Evolutionary conservation across 2,329 filamentous ascomycete genomes (phyloP).

Genomic region (Aspergillus jensenii): DNA sequence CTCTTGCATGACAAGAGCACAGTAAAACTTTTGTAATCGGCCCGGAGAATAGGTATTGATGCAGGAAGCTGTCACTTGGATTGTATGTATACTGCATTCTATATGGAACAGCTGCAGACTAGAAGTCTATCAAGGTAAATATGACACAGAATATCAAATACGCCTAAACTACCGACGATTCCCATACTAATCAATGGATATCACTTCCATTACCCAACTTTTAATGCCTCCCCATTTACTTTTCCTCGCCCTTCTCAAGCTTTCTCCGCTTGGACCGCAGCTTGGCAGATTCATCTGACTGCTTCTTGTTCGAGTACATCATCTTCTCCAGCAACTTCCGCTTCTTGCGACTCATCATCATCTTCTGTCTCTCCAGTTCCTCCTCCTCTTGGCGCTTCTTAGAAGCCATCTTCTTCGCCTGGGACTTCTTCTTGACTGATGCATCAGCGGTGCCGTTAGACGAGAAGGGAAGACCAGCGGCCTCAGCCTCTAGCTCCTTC

Average conservation of each 20-base stretch:
- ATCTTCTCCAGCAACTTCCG: slow-evolving; percentile 97
- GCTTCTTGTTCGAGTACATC: slow-evolving; percentile 91
- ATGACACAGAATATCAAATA: slow-evolving; percentile 12
- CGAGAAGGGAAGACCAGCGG: slow-evolving; percentile 63
- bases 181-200: slow-evolving; percentile 24
- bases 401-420: slow-evolving; percentile 67
- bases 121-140: slow-evolving; percentile 9
- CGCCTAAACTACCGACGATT: slow-evolving; percentile 17
- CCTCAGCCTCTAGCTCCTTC: slow-evolving; percentile 88
- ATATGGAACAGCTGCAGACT: slow-evolving; percentile 7
- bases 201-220: slow-evolving; percentile 25
- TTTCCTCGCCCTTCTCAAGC: slow-evolving; percentile 63
- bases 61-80: no score
- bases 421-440: slow-evolving; percentile 65
- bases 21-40: no score
- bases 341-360: slow-evolving; percentile 98
- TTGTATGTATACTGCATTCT: slow-evolving; percentile 3
- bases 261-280: slow-evolving; percentile 86
- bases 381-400: slow-evolving; percentile 70
- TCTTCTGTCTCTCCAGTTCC: slow-evolving; percentile 88
- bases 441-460: slow-evolving; percentile 53
- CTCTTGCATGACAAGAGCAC: no score
- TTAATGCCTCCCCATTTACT: slow-evolving; percentile 23
- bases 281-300: slow-evolving; percentile 84
- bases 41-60: no score